Evolutionary conservation across 306 rosid genomes (phyloP).

Genomic region (Lupinus albus): DNA sequence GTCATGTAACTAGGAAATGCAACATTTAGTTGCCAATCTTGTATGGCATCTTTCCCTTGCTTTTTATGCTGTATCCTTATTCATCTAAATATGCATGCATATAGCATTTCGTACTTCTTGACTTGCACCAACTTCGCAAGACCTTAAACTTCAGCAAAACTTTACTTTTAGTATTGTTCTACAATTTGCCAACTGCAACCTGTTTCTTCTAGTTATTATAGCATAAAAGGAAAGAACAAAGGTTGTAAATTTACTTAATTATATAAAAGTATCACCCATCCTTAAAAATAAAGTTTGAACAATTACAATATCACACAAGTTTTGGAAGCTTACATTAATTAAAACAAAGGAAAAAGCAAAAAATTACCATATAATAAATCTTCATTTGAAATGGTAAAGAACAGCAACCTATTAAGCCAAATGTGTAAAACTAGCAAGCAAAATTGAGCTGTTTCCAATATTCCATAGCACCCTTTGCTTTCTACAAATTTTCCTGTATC

Average conservation of each 20-base stretch:
- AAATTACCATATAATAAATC: conserved; percentile 33
- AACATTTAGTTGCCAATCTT: conserved; percentile 51
- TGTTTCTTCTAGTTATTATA: background rate
- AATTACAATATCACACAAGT: conserved; percentile 37
- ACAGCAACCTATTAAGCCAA: conserved; percentile 44
- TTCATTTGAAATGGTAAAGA: conserved; percentile 32
- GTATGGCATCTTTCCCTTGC: conserved; percentile 40
- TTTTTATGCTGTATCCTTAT: too few species aligned
- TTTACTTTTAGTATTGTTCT: conserved; percentile 7
- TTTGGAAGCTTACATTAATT: conserved; percentile 28
- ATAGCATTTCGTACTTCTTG: too few species aligned
- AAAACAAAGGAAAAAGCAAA: conserved; percentile 12
- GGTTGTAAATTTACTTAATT: conserved; percentile 42
- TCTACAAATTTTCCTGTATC: conserved; percentile 42
- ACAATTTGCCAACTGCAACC: conserved; percentile 4
- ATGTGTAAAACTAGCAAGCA: conserved; percentile 43
- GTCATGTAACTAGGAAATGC: conserved; percentile 42
- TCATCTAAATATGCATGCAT: too few species aligned
- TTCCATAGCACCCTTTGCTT: conserved; percentile 41
- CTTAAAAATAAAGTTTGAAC: conserved; percentile 26
- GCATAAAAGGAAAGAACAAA: conserved; percentile 23
- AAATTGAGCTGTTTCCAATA: conserved; percentile 48
- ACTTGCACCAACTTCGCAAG: too few species aligned
- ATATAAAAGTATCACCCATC: conserved; percentile 30
- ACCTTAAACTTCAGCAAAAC: too few species aligned